phyloP scores from a whole-genome alignment of 768 basidiomycete genomes.

The Lactifluus hygrophoroides region DNA sequence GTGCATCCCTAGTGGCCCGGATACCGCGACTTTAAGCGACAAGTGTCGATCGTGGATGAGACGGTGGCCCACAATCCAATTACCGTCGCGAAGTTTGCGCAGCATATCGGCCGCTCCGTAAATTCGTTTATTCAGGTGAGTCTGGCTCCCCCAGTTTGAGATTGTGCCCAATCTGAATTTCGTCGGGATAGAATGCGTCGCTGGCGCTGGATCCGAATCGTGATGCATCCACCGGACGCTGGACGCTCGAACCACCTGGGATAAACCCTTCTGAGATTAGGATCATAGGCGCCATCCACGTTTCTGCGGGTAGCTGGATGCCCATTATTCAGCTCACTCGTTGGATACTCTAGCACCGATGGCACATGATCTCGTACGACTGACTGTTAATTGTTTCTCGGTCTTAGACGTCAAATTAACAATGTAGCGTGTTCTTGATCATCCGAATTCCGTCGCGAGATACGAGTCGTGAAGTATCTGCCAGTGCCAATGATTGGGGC shows the following conservation, averaged over 20 bases:
- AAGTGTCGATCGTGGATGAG: slow-evolving; percentile 12
- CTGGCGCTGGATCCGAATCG: neutral
- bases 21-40: slow-evolving; percentile 2
- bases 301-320: slow-evolving; percentile 15
- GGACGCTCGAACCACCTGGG: neutral
- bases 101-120: slow-evolving; percentile 9
- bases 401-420: no score
- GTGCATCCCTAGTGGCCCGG: slow-evolving; percentile 8
- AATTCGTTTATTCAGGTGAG: slow-evolving; percentile 6
- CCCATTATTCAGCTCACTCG: slow-evolving; percentile 10
- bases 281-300: slow-evolving; percentile 5
- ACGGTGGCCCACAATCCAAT: neutral
- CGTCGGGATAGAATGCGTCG: neutral
- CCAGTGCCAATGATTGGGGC: no score
- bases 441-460: no score
- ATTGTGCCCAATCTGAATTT: neutral
- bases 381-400: no score
- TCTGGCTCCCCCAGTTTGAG: neutral
- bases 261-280: neutral
- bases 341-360: neutral
- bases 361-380: no score
- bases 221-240: neutral
- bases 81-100: slow-evolving; percentile 7
- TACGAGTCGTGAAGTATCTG: no score
- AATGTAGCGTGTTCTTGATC: no score